Evolutionary conservation across 495 filamentous ascomycete genomes (phyloP).

Genomic region (Entonaema liquescens): DNA sequence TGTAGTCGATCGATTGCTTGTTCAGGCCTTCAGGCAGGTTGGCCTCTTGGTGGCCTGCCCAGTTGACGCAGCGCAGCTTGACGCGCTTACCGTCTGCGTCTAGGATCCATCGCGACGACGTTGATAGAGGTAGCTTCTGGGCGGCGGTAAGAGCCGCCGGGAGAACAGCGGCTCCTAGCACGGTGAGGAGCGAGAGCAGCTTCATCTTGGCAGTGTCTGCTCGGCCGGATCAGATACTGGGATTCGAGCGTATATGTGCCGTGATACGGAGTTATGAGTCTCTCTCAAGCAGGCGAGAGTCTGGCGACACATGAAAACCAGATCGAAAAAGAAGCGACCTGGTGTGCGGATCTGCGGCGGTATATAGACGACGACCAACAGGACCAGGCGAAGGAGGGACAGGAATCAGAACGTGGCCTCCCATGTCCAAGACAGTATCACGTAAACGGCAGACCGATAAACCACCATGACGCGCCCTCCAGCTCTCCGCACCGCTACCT

Average conservation of each 20-base stretch:
- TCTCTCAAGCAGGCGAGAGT: slow-evolving; percentile 4
- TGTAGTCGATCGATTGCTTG: slow-evolving; percentile 53
- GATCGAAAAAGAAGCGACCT: slow-evolving; percentile 11
- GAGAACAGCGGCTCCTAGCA: slow-evolving; percentile 40
- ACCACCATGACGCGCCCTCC: neutral
- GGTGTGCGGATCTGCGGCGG: neutral
- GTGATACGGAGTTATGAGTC: slow-evolving; percentile 4
- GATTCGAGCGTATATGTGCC: slow-evolving; percentile 4
- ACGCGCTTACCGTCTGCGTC: slow-evolving; percentile 56
- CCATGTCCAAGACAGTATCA: neutral
- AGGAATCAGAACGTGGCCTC: slow-evolving; percentile 6
- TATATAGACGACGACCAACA: slow-evolving; percentile 20
- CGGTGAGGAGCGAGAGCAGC: slow-evolving; percentile 31
- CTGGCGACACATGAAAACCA: neutral
- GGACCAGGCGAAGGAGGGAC: neutral
- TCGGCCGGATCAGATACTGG: neutral
- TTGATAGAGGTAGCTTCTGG: slow-evolving; percentile 51
- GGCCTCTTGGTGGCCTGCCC: slow-evolving; percentile 60
- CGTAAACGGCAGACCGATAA: neutral
- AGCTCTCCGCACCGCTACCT: neutral
- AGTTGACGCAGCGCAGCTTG: slow-evolving; percentile 63
- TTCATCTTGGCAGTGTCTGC: slow-evolving; percentile 33
- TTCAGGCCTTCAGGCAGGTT: slow-evolving; percentile 61
- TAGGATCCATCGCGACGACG: slow-evolving; percentile 61
- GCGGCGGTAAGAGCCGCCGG: slow-evolving; percentile 33